These are phyloP conservation scores for Podaxis sp. DNA, from an alignment of 768 basidiomycete species.

Conservation along the genomic window DNA sequence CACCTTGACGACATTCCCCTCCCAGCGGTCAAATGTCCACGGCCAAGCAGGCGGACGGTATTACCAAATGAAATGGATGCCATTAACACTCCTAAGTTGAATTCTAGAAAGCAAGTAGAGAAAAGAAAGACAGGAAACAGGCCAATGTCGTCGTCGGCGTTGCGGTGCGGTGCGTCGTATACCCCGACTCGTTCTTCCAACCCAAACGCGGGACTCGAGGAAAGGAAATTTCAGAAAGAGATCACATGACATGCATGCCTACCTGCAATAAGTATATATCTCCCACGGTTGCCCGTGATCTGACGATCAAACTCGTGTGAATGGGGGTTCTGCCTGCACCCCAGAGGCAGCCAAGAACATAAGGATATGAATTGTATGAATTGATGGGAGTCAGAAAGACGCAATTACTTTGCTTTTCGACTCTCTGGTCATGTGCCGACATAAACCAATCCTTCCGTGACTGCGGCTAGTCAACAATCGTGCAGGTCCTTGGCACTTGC, in stretches of 20 bases:
- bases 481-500: neutral
- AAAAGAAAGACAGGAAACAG: neutral
- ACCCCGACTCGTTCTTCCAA: neutral
- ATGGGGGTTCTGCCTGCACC: neutral
- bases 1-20: neutral
- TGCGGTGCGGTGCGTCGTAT: neutral
- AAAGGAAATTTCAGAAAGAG: slow-evolving; percentile 4
- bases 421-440: neutral
- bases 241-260: neutral
- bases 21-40: neutral
- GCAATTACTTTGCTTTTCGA: neutral
- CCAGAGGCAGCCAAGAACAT: neutral
- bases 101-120: neutral
- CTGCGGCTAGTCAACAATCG: neutral
- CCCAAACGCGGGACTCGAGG: neutral
- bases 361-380: neutral
- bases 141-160: neutral
- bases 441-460: neutral
- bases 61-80: slow-evolving; percentile 1
- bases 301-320: neutral
- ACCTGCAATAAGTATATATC: neutral
- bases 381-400: neutral
- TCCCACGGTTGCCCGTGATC: neutral
- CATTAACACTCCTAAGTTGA: neutral
- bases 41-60: slow-evolving; percentile 4